phyloP scores from a whole-genome alignment of 2,329 filamentous ascomycete species.

The Phoma herbarum region DNA sequence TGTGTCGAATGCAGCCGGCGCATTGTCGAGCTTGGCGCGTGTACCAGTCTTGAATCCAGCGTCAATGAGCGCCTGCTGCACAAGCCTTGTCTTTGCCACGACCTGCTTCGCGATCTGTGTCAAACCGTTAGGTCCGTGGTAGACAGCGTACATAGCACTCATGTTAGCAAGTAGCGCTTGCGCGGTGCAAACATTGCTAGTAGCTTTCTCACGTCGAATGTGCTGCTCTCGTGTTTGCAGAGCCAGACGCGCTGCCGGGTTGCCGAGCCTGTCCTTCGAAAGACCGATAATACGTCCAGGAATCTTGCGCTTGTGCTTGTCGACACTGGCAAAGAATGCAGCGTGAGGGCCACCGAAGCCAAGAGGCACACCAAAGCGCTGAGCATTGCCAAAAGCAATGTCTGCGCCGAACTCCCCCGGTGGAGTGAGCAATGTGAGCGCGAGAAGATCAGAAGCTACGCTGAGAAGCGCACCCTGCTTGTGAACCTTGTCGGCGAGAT shows the following conservation, averaged over 20 bases:
- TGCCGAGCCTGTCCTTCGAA: slow-evolving; percentile 87
- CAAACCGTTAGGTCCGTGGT: slow-evolving; percentile 86
- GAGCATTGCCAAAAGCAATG: slow-evolving; percentile 91
- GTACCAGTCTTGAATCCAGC: slow-evolving; percentile 71
- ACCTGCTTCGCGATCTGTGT: slow-evolving; percentile 83
- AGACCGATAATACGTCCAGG: slow-evolving; percentile 89
- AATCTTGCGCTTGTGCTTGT: slow-evolving; percentile 94
- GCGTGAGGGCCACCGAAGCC: slow-evolving; percentile 95
- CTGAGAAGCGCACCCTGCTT: slow-evolving; percentile 80
- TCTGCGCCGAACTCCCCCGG: slow-evolving; percentile 96
- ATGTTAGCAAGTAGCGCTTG: slow-evolving; percentile 95
- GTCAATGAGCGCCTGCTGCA: slow-evolving; percentile 70
- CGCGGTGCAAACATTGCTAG: slow-evolving; percentile 96
- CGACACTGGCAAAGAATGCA: slow-evolving; percentile 91
- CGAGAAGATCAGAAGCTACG: slow-evolving; percentile 88
- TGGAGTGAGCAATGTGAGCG: slow-evolving; percentile 84
- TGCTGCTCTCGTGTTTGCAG: slow-evolving; percentile 96
- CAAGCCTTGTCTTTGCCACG: slow-evolving; percentile 73
- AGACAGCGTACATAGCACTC: slow-evolving; percentile 92
- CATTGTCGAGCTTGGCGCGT: slow-evolving; percentile 64
- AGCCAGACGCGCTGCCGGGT: slow-evolving; percentile 81
- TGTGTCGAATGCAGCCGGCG: slow-evolving; percentile 78
- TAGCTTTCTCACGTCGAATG: slow-evolving; percentile 94
- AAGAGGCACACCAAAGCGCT: slow-evolving; percentile 90
- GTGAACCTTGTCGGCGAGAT: slow-evolving; percentile 79